Conservation (phyloP, 768 basidiomycete species). For the Collybia sordida region DNA sequence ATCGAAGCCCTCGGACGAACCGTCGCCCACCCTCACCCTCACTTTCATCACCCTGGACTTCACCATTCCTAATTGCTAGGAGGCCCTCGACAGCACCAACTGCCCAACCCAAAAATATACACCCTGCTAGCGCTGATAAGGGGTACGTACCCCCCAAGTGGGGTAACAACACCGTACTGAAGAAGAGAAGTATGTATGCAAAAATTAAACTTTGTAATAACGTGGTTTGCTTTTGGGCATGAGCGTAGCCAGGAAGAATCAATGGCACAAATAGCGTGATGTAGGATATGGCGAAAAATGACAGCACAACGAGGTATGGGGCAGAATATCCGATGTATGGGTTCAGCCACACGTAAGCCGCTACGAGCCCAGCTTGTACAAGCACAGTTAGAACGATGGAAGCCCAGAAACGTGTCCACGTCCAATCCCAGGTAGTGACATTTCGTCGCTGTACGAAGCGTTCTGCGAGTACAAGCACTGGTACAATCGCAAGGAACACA, state of each 20-base stretch:
- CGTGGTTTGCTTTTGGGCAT: constrained; percentile 13
- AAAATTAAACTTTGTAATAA: constrained; percentile 53
- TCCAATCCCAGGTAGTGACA: constrained; percentile 8
- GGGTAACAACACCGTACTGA: constrained; percentile 44
- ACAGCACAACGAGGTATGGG: constrained; percentile 49
- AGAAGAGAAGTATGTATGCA: constrained; percentile 55
- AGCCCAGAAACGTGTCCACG: constrained; percentile 64
- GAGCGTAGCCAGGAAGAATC: neutral
- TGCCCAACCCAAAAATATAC: constrained; percentile 42
- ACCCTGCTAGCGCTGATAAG: constrained; percentile 52
- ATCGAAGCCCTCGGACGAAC: constrained; percentile 18
- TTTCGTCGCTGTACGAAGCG: too few relatives aligned
- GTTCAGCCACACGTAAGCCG: constrained; percentile 53
- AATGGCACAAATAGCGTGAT: constrained; percentile 19
- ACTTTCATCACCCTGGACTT: constrained; percentile 8
- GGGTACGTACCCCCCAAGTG: constrained; percentile 57
- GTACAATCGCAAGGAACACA: constrained; percentile 61
- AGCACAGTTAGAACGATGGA: constrained; percentile 45
- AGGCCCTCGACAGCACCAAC: constrained; percentile 32
- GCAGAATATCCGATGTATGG: constrained; percentile 61
- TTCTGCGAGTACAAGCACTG: constrained; percentile 35
- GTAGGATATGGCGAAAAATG: constrained; percentile 41
- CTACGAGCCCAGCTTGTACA: constrained; percentile 47
- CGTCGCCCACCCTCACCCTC: constrained; percentile 4
- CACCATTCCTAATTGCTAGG: constrained; percentile 1